These are phyloP conservation scores for Agaricus subrufescens DNA, from an alignment of 768 basidiomycete species.

Conservation along the genomic window DNA sequence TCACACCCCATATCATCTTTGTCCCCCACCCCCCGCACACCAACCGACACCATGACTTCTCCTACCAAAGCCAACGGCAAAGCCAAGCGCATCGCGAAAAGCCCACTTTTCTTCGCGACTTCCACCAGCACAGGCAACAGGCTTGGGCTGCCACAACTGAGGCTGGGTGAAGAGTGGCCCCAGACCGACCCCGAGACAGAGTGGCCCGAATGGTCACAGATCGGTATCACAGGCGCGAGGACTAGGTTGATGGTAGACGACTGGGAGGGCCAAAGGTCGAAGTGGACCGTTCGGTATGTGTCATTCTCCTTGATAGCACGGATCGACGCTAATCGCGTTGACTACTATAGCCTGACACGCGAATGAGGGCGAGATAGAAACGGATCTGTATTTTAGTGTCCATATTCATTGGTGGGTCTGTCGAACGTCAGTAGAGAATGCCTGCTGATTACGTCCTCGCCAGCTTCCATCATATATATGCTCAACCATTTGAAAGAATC, in stretches of 20 bases:
- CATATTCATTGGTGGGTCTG: neutral
- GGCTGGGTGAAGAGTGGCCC: neutral
- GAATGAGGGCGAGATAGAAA: neutral
- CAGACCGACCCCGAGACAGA: neutral
- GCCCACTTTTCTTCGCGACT: neutral
- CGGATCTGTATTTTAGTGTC: neutral
- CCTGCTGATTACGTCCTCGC: no score
- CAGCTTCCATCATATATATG: no score
- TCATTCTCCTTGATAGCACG: neutral
- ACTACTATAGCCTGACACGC: neutral
- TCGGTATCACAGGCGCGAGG: conserved; percentile 4
- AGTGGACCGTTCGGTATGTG: conserved; percentile 5
- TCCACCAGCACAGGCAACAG: neutral
- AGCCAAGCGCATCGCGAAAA: neutral
- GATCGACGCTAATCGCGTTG: neutral
- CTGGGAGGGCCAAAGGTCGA: conserved; percentile 7
- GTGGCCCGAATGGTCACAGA: conserved; percentile 3
- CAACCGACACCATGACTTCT: neutral
- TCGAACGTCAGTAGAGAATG: neutral
- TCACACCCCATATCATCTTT: neutral
- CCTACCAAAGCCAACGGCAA: conserved; percentile 8
- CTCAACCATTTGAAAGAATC: no score
- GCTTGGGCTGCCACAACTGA: conserved; percentile 2
- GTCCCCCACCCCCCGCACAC: neutral
- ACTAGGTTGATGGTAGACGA: conserved; percentile 7